phyloP scores from a whole-genome alignment of 805 yeast genomes.

The Komagataella phaffii region DNA sequence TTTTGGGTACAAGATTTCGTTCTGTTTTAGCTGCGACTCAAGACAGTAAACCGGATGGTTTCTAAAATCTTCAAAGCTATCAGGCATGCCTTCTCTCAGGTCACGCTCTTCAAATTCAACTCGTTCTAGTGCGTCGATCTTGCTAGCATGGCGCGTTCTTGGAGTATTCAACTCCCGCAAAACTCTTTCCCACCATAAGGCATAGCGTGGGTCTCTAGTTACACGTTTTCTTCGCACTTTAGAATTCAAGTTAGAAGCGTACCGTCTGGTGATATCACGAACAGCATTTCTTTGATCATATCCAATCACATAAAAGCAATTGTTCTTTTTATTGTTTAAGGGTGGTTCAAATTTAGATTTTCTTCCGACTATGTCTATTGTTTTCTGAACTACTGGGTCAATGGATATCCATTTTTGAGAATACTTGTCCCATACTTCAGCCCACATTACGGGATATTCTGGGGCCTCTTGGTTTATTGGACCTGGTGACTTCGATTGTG shows the following conservation, averaged over 20 bases:
- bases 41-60: conserved; percentile 80
- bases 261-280: conserved; percentile 77
- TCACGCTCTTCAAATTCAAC: conserved; percentile 50
- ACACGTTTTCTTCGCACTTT: conserved; percentile 65
- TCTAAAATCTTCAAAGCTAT: conserved; percentile 66
- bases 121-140: conserved; percentile 40
- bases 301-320: conserved; percentile 64
- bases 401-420: conserved; percentile 69
- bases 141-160: conserved; percentile 1
- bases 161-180: conserved; percentile 15
- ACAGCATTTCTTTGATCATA: conserved; percentile 53
- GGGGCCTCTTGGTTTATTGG: not conserved
- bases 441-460: conserved; percentile 74
- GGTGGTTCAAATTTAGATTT: conserved; percentile 47
- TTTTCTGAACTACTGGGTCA: conserved; percentile 59
- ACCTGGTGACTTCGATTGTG: not conserved
- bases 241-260: conserved; percentile 57
- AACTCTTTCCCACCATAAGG: conserved; percentile 46
- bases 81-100: conserved; percentile 77
- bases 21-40: conserved; percentile 58
- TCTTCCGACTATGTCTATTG: conserved; percentile 47
- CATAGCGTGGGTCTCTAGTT: conserved; percentile 40
- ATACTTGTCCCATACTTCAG: conserved; percentile 80
- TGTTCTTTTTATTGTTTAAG: conserved; percentile 37
- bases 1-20: conserved; percentile 60